These are phyloP conservation scores for Penicillium roqueforti DNA, from an alignment of 495 filamentous ascomycete species.

Conservation along the genomic window DNA sequence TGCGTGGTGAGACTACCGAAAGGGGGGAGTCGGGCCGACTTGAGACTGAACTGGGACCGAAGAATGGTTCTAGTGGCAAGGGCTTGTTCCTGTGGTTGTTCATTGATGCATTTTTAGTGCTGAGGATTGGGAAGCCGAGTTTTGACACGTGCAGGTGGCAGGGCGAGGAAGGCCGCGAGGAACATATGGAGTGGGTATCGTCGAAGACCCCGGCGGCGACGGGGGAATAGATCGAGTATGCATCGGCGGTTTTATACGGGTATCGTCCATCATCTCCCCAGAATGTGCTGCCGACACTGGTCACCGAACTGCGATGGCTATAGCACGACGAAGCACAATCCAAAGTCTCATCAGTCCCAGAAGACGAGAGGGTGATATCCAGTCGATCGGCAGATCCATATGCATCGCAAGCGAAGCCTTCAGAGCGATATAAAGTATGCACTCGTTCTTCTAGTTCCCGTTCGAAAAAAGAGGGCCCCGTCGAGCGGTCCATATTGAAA, in stretches of 20 bases:
- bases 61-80: conserved; percentile 43
- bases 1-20: background rate
- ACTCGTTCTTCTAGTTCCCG: conserved; percentile 21
- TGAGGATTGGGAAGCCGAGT: conserved; percentile 2
- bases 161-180: conserved; percentile 4
- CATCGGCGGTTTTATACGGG: conserved; percentile 21
- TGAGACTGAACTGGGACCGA: conserved; percentile 29
- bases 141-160: background rate
- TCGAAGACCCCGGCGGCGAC: conserved; percentile 43
- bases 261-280: conserved; percentile 2
- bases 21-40: conserved; percentile 17
- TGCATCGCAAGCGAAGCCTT: background rate
- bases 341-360: conserved; percentile 20
- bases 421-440: conserved; percentile 13
- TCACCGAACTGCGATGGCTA: conserved; percentile 32
- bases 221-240: conserved; percentile 38
- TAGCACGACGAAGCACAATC: conserved; percentile 38
- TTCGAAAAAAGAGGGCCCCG: conserved; percentile 11
- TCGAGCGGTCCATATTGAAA: conserved; percentile 6
- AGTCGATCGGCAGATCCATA: background rate
- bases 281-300: conserved; percentile 23
- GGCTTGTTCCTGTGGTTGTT: conserved; percentile 41
- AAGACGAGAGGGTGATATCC: conserved; percentile 12
- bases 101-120: conserved; percentile 17
- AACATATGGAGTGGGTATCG: conserved; percentile 16